phyloP scores from a whole-genome alignment of 1,284 basidiomycete genomes.

The Sphaerobolus stellatus region DNA sequence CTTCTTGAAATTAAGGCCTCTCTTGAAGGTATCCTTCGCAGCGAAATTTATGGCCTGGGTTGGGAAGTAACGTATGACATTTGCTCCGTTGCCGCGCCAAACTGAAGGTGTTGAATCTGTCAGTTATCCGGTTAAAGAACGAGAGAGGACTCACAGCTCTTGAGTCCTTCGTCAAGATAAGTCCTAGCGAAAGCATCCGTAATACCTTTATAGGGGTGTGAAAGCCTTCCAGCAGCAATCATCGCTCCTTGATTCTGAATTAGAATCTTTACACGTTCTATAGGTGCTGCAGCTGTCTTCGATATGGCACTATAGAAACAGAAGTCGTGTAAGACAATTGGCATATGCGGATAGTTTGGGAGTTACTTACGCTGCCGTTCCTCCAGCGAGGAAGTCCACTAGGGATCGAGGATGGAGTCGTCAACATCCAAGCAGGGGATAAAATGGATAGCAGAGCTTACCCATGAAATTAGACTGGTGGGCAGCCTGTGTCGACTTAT shows the following conservation, averaged over 20 bases:
- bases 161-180: constrained; percentile 53
- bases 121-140: neutral
- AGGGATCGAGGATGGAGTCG: neutral
- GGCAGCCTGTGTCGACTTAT: neutral
- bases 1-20: constrained; percentile 53
- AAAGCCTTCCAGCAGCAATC: constrained; percentile 56
- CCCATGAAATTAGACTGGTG: constrained; percentile 3
- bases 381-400: constrained; percentile 11
- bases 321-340: neutral
- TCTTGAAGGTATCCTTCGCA: constrained; percentile 45
- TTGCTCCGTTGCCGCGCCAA: constrained; percentile 66
- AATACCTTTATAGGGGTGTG: constrained; percentile 60
- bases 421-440: neutral
- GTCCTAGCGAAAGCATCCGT: constrained; percentile 57
- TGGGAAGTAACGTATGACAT: constrained; percentile 66
- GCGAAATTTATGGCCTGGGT: constrained; percentile 57
- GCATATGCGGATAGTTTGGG: neutral
- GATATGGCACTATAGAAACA: constrained; percentile 44
- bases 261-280: constrained; percentile 70
- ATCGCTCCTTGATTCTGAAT: constrained; percentile 65
- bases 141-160: constrained; percentile 31
- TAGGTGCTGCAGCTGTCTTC: constrained; percentile 71
- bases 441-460: neutral
- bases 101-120: constrained; percentile 30
- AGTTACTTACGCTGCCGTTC: constrained; percentile 8